Evolutionary conservation across 768 basidiomycete species (phyloP).

Genomic region (Rhodotorula paludigena): DNA sequence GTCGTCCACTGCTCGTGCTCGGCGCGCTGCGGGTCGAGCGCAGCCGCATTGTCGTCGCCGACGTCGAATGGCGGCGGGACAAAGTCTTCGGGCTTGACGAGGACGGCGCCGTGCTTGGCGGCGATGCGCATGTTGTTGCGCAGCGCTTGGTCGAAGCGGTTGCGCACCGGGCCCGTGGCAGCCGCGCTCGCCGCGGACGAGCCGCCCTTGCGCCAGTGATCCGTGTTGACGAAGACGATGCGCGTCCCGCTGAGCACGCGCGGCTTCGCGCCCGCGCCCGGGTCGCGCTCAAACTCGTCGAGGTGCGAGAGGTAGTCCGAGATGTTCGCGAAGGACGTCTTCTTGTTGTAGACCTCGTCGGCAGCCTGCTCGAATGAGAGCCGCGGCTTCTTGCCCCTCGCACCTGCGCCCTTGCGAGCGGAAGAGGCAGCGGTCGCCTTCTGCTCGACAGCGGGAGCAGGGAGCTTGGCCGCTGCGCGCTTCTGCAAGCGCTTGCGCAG

Average conservation of each 20-base stretch:
- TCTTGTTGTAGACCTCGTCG: not conserved
- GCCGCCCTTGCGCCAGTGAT: constrained; percentile 15
- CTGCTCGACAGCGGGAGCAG: not conserved
- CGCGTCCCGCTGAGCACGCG: constrained; percentile 2
- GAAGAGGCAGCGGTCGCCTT: not conserved
- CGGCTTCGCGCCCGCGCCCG: not conserved
- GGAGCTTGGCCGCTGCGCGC: too few species aligned
- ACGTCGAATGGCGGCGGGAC: not conserved
- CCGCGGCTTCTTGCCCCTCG: not conserved
- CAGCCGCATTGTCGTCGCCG: not conserved
- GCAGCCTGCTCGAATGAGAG: constrained; percentile 11
- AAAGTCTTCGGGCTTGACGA: constrained; percentile 24
- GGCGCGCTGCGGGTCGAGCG: not conserved
- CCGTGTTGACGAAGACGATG: constrained; percentile 25
- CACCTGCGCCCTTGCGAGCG: not conserved
- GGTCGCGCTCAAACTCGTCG: too few species aligned
- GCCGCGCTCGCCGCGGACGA: too few species aligned
- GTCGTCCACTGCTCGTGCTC: constrained; percentile 22
- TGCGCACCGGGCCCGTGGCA: not conserved
- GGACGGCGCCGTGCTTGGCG: constrained; percentile 13
- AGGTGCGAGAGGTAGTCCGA: constrained; percentile 12
- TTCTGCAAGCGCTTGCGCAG: not conserved
- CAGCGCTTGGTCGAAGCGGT: constrained; percentile 21
- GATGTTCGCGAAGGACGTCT: constrained; percentile 18
- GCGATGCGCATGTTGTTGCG: constrained; percentile 10